Evolutionary conservation across 2,329 filamentous ascomycete species (phyloP), one percentile per base, ranked within the genome.

Genomic region (Allantophomopsis cytisporea): DNA sequence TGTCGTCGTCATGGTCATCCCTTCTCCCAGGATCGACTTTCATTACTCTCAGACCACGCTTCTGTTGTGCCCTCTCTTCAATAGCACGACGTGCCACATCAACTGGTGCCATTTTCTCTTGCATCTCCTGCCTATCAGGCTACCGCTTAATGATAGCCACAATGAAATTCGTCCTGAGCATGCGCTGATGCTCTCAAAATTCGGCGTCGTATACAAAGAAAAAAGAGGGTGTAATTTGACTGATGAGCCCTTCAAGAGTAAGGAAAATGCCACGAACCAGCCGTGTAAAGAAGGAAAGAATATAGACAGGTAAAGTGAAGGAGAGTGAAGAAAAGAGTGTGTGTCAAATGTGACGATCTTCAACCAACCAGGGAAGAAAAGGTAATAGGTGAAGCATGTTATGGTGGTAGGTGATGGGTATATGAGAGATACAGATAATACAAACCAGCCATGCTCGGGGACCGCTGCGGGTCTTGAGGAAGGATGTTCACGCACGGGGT

Each of bases 31-130:
- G 6, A 17, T 15, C 16, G 14, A 17, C 7, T 8, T 14, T 34
- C 31, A 17, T 34, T 13, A 13, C 15, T 34, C 31, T 7, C 23
- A 28, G 23, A 28, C 23, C 23, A 28, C 23, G 23, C 11, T 28
- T 28, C 32, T 18, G 32, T 14, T 20, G 20, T 5, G 15, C n/a
- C 15, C 35, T 21, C 13, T 21, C n/a, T 13, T 21, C 14, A 11
- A 17, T 7, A 20, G 35, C 18, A 36, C 18, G 14, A 11, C 18
- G 35, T 41, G 45, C 33, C 32, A 47, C 42, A 42, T 52, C 48
- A 30, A 50, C 38, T 36, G 53, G 53, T 41, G 54, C 49, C 54
- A 56, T 56, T 42, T 47, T 52, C 39, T 34, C 47, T 36, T 50
- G 50, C 50, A 54, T 54, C 43, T 43, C 50, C 49, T 48, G 44